Conservation (phyloP, 768 basidiomycete genomes). For the Kondoa malvinella region DNA sequence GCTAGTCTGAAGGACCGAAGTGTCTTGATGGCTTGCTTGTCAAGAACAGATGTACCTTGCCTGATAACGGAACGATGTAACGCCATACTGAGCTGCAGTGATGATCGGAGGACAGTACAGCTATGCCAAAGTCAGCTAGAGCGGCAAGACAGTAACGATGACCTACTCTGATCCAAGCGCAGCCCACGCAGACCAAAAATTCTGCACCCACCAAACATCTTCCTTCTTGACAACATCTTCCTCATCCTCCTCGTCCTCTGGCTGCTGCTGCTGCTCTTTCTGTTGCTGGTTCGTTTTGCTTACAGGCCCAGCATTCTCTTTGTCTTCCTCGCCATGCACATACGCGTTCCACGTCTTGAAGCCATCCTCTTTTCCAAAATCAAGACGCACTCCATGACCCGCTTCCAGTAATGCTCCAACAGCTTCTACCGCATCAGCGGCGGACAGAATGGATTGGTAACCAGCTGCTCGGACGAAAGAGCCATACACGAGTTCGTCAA, state of each 20-base stretch:
- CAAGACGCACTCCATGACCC: constrained; percentile 73
- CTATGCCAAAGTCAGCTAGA: constrained; percentile 33
- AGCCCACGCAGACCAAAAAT: constrained; percentile 93
- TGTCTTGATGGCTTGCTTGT: constrained; percentile 78
- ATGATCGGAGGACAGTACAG: constrained; percentile 51
- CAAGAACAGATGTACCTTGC: constrained; percentile 87
- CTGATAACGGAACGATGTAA: constrained; percentile 84
- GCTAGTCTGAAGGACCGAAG: constrained; percentile 81
- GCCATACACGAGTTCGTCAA: constrained; percentile 79
- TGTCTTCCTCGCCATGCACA: constrained; percentile 15
- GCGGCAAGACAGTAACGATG: not conserved
- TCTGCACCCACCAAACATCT: constrained; percentile 65
- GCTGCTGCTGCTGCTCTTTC: constrained; percentile 29
- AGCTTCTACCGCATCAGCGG: constrained; percentile 84
- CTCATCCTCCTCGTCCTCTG: constrained; percentile 26
- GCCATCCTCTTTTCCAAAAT: constrained; percentile 67
- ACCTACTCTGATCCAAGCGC: constrained; percentile 68
- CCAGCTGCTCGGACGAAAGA: constrained; percentile 87
- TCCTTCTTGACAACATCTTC: constrained; percentile 33
- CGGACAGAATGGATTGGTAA: constrained; percentile 72
- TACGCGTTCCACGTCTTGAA: constrained; percentile 12
- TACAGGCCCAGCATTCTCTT: constrained; percentile 35
- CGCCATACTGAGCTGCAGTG: constrained; percentile 71
- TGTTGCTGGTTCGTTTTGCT: constrained; percentile 34
- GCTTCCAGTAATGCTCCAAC: constrained; percentile 73